Conservation (phyloP, 176 grass and related monocot species). For the Oryza glumipatula region DNA sequence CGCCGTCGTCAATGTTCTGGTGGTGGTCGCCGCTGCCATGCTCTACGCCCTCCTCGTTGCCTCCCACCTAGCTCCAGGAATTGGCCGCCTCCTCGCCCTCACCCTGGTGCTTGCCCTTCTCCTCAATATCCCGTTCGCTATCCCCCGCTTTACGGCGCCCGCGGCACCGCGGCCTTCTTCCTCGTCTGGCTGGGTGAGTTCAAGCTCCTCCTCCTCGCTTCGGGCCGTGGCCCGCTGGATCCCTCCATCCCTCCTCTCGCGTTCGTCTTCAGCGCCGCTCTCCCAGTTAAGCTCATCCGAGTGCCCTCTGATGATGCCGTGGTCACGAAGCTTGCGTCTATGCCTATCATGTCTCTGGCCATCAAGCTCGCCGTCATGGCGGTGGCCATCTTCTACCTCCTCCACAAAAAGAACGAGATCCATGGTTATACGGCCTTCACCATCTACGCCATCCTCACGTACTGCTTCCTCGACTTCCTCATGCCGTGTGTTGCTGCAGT, state of each 20-base stretch:
- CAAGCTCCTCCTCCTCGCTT: slow-evolving; percentile 56
- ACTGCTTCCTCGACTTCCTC: too few relatives aligned
- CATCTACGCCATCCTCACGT: neutral
- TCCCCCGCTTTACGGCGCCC: slow-evolving; percentile 32
- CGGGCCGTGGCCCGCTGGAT: slow-evolving; percentile 41
- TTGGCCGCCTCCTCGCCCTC: slow-evolving; percentile 36
- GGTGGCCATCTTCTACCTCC: slow-evolving; percentile 11
- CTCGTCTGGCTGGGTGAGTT: slow-evolving; percentile 46
- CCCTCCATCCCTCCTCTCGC: slow-evolving; percentile 20
- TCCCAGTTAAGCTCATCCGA: slow-evolving; percentile 44
- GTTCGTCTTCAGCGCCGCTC: slow-evolving; percentile 37
- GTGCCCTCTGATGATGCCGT: neutral
- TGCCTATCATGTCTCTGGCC: neutral
- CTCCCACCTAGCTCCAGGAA: slow-evolving; percentile 3
- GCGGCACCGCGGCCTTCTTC: slow-evolving; percentile 39
- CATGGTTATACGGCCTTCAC: neutral
- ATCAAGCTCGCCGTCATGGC: slow-evolving; percentile 24
- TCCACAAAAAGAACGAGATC: slow-evolving; percentile 14
- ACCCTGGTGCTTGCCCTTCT: slow-evolving; percentile 46
- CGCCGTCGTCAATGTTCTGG: neutral
- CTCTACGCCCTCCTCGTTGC: slow-evolving; percentile 38
- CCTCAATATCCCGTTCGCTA: slow-evolving; percentile 23
- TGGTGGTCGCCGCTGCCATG: neutral
- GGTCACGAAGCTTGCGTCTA: neutral
- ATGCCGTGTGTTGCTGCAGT: neutral